Conservation (phyloP, 257 asterid species). For the Capsicum rhomboideum region DNA sequence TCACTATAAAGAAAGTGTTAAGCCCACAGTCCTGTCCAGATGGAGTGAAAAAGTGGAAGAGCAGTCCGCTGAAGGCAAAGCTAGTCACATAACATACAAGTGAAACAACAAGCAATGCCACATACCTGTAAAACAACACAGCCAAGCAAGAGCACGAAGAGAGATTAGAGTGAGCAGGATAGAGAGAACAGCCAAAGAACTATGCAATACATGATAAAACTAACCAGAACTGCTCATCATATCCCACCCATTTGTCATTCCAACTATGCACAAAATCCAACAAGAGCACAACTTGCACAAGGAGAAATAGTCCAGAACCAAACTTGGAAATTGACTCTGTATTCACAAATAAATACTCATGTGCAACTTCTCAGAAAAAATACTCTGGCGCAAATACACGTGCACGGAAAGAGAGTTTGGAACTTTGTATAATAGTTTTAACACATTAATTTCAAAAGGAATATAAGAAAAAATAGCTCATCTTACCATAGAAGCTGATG, state of each 20-base stretch:
- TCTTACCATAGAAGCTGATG: conserved; percentile 81
- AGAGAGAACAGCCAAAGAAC: not conserved
- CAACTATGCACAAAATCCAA: conserved; percentile 89
- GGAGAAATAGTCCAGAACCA: conserved; percentile 90
- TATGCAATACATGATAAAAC: conserved; percentile 3
- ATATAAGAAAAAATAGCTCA: not conserved
- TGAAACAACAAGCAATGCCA: conserved; percentile 76
- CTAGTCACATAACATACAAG: conserved; percentile 81
- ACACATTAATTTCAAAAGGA: not conserved
- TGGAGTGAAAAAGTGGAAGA: conserved; percentile 76
- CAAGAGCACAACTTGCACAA: conserved; percentile 89
- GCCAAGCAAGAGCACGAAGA: not conserved
- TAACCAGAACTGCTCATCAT: conserved; percentile 86
- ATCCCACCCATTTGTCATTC: conserved; percentile 98
- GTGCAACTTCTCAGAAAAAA: not conserved
- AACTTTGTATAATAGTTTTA: not conserved
- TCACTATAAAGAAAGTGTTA: conserved; percentile 76
- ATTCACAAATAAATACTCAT: conserved; percentile 5
- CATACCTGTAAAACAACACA: conserved; percentile 44
- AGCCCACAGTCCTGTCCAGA: conserved; percentile 93
- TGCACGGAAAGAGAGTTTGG: not conserved
- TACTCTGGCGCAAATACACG: not conserved
- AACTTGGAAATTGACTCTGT: conserved; percentile 87
- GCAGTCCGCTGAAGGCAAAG: conserved; percentile 67
- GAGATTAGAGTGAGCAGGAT: not conserved